phyloP scores from a whole-genome alignment of 2,329 filamentous ascomycete species.

The Arthrobotrys sinensis region DNA sequence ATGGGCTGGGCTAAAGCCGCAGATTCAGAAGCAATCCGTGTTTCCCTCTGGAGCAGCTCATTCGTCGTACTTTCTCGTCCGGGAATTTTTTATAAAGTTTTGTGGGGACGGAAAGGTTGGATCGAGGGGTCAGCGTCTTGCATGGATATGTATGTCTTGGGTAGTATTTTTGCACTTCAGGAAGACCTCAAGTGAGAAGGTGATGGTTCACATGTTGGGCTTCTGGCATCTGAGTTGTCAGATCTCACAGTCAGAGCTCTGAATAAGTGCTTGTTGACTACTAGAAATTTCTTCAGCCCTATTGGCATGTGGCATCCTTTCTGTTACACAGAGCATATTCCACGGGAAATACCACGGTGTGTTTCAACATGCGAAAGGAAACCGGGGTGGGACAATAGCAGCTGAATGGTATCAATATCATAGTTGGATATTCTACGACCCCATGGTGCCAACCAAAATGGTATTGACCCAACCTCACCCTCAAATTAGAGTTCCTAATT shows the following conservation, averaged over 20 bases:
- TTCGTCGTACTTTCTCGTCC: neutral
- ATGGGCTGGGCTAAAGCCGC: slow-evolving; percentile 7
- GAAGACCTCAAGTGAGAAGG: neutral
- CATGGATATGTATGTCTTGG: slow-evolving; percentile 26
- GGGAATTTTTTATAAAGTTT: neutral
- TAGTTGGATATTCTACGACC: neutral
- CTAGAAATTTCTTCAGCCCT: slow-evolving; percentile 24
- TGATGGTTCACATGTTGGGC: slow-evolving; percentile 8
- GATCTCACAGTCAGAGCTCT: neutral
- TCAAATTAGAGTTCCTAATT: slow-evolving; percentile 1
- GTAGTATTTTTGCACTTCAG: slow-evolving; percentile 30
- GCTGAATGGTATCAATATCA: slow-evolving; percentile 12
- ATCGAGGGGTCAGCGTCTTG: slow-evolving; percentile 36
- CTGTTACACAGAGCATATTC: slow-evolving; percentile 18
- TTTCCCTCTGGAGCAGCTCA: neutral
- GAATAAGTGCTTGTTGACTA: neutral
- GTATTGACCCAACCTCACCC: neutral
- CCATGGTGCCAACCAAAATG: neutral
- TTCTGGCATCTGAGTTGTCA: neutral
- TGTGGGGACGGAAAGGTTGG: slow-evolving; percentile 8
- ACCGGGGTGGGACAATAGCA: slow-evolving; percentile 4
- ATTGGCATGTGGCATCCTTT: neutral
- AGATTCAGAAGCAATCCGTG: neutral
- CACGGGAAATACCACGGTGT: slow-evolving; percentile 6
- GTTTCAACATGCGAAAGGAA: slow-evolving; percentile 35